Evolutionary conservation across 192 early-diverging fungal species (phyloP), one percentile per base, ranked within the genome.

Genomic region (Lobulomyces angularis): DNA sequence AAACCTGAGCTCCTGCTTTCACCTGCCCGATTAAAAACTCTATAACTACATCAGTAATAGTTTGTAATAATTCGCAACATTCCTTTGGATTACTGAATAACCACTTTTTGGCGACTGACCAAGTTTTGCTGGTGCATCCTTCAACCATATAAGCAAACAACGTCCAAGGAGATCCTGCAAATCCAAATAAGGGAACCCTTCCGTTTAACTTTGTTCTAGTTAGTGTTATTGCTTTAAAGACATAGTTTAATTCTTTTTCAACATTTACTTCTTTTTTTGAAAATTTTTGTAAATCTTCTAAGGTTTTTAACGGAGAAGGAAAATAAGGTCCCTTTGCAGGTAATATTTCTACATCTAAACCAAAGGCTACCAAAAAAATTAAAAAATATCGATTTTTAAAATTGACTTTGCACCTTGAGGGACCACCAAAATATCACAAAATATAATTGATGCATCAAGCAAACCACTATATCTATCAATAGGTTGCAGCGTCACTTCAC

Each of bases 121-220:
- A 65, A 1, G 78, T 88, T 56, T 89, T 92, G 58, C 84, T 87
- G 8, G 90, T 86, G 24, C 89, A 84, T 27, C 94, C 94, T 59
- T 98, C 94, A 53, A 98, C 82, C 90, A 95, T 95, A 51, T 98
- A 98, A 6, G 88, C 86, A 84, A 95, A 85, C 33, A 98, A 67
- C 20, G 94, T 98, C 94, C 94, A 98, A 4, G 94, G 94, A 0
- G 88, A 86, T 14, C 94, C 94, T n/a, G 75, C 74, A 51, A 98
- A 98, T 11, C 94, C 94, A 56, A 90, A 77, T 50, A 98, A 66
- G 29, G 94, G 90, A 9, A 88, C 86, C 29, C 83, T 72, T 36
- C 90, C 90, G 7, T 72, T 63, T 14, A 98, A 71, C 41, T 61
- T 64, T 45, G 80, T 76, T 30, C 94, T 74, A 3, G 94, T 92